Evolutionary conservation across 1,284 basidiomycete genomes (phyloP).

Genomic region (Schizophyllum commune): DNA sequence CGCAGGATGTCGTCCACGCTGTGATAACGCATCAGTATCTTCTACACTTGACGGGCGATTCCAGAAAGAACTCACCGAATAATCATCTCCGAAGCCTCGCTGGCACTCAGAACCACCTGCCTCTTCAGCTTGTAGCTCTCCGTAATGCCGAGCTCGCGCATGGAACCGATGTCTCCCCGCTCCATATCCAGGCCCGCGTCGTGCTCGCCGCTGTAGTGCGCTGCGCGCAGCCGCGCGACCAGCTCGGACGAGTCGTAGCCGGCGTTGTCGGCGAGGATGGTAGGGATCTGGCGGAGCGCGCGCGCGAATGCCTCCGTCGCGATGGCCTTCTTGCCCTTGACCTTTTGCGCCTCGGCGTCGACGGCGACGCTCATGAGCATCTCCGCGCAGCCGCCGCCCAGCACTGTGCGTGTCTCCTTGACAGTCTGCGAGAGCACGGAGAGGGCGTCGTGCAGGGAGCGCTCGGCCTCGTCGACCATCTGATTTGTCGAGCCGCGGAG

Average conservation of each 20-base stretch:
- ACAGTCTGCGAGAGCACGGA: constrained; percentile 97
- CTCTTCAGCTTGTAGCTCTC: constrained; percentile 98
- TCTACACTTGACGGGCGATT: no score
- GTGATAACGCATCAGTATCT: not conserved
- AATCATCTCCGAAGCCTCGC: constrained; percentile 98
- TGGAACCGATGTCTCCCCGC: constrained; percentile 77
- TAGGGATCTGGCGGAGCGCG: constrained; percentile 92
- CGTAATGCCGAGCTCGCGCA: constrained; percentile 84
- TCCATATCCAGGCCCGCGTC: constrained; percentile 94
- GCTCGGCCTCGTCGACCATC: constrained; percentile 99
- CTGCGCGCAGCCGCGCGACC: constrained; percentile 84
- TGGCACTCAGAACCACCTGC: constrained; percentile 91
- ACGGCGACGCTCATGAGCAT: constrained; percentile 97
- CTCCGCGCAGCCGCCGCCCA: constrained; percentile 96
- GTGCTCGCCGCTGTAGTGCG: constrained; percentile 84
- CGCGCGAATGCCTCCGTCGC: constrained; percentile 89
- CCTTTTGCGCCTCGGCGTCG: constrained; percentile 79
- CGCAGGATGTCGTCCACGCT: constrained; percentile 68
- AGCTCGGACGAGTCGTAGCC: constrained; percentile 97
- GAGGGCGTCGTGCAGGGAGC: constrained; percentile 95
- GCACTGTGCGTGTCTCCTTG: constrained; percentile 89
- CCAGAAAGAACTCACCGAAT: constrained; percentile 70
- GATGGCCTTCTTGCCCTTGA: constrained; percentile 93
- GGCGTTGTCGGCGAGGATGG: constrained; percentile 95
- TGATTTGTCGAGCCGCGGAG: constrained; percentile 94